Conservation (phyloP, 2,329 filamentous ascomycete genomes). For the Ascochyta clinopodiicola region DNA sequence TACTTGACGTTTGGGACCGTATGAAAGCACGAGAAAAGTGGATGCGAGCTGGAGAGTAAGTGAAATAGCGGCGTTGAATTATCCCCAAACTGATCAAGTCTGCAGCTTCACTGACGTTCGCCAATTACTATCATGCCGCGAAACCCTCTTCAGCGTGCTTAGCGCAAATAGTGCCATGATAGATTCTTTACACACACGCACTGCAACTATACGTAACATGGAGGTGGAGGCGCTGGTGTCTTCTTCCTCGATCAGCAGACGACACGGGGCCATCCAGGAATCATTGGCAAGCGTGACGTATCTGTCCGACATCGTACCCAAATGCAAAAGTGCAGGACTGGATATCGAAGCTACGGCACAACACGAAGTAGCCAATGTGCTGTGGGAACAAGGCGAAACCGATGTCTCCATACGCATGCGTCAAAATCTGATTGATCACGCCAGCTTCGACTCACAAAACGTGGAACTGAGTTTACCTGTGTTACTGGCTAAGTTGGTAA, state of each 20-base stretch:
- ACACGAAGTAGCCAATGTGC: slow-evolving; percentile 83
- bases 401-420: slow-evolving; percentile 88
- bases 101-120: slow-evolving; percentile 76
- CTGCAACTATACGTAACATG: slow-evolving; percentile 69
- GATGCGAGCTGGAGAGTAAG: slow-evolving; percentile 83
- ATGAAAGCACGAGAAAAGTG: slow-evolving; percentile 73
- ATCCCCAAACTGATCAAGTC: not conserved
- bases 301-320: slow-evolving; percentile 76
- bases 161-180: slow-evolving; percentile 72
- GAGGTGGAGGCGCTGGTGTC: slow-evolving; percentile 80
- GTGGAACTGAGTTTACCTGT: slow-evolving; percentile 59
- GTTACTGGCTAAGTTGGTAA: slow-evolving; percentile 79
- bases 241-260: slow-evolving; percentile 76
- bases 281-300: slow-evolving; percentile 85
- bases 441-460: slow-evolving; percentile 40
- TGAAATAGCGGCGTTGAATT: slow-evolving; percentile 12
- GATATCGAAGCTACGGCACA: slow-evolving; percentile 78
- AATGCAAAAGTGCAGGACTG: slow-evolving; percentile 74
- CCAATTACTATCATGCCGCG: slow-evolving; percentile 80
- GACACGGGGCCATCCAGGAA: slow-evolving; percentile 83
- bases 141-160: slow-evolving; percentile 81
- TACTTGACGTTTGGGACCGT: slow-evolving; percentile 66
- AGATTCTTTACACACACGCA: slow-evolving; percentile 65
- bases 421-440: slow-evolving; percentile 64
- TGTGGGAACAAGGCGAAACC: slow-evolving; percentile 95